Base-by-base conservation (phyloP, 352 stramenopile genomes). In the Pythium insidiosum region DNA sequence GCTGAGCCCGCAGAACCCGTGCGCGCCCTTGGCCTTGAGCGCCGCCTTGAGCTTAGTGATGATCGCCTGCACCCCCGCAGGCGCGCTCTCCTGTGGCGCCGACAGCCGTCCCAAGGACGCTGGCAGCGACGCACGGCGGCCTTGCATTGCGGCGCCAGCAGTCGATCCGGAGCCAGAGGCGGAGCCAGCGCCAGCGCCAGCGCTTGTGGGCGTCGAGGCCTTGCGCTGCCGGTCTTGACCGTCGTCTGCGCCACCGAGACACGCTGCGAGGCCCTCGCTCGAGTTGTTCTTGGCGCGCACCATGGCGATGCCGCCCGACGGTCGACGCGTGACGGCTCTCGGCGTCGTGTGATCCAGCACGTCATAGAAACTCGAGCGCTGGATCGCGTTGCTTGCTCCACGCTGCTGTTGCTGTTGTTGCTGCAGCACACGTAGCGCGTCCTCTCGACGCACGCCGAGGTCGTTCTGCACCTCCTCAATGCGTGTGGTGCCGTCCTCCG, bases 1-100 rank as follows among this genome's bases (percentile, higher is more conserved):
- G 33, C 82, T 66, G 6, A 95, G 58, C 1, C 62, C 73, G 47
- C 88, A 69, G 44, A 95, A 88, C 1, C 82, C 84, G 12, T 59
- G 49, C 20, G 69, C 64, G 10, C 82, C 84, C 19, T 83, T 65
- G 6, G 74, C 63, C 50, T 82, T 84, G 15, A 95, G 55, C 13
- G 59, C 62, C 4, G 47, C 44, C 15, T 66, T 63, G 1, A 84
- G 50, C 19, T 69, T 62, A 16, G 68, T 41, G 37, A 88, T 68
- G 37, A 88, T 86, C 4, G 69, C 66, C 34, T 85, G 66, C 1
- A 85, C 66, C 6, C 73, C 73, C 3, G 63, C 69, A 3, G 70
- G 73, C 4, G 36, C 35, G 2, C 23, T 35, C n/a, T 22, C 5
- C 10, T 12, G 37, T 16, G 26, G 19, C 20, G 31, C 33, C 22